phyloP scores from a whole-genome alignment of 2,329 filamentous ascomycete genomes.

The Clonostachys rhizophaga region DNA sequence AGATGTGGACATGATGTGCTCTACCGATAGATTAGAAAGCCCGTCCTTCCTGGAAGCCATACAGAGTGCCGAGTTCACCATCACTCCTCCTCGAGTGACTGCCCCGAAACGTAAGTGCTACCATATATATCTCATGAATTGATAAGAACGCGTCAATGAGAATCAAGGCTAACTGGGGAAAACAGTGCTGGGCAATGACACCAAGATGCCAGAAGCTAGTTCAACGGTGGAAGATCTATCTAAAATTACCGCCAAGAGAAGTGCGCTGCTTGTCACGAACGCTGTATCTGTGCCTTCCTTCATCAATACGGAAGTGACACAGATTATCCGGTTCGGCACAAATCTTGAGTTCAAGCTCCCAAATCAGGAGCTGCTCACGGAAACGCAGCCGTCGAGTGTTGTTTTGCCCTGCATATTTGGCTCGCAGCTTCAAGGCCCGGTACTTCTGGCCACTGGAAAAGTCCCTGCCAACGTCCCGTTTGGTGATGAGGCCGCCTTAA shows the following conservation, averaged over 20 bases:
- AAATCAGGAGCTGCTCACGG: neutral
- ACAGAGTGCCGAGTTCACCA: constrained; percentile 4
- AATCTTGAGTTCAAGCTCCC: neutral
- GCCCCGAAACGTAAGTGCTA: no score
- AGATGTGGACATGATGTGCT: constrained; percentile 2
- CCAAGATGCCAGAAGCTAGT: no score
- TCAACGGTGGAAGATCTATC: no score
- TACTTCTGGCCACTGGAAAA: constrained; percentile 7
- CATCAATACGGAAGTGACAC: neutral
- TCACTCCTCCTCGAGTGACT: neutral
- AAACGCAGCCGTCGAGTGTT: constrained; percentile 2
- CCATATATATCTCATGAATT: no score
- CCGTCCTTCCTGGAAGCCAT: constrained; percentile 6
- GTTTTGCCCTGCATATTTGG: constrained; percentile 10
- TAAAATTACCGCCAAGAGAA: neutral
- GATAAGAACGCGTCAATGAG: no score
- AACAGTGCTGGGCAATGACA: no score
- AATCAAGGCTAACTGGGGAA: no score
- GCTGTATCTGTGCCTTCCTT: neutral
- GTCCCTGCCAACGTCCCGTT: constrained; percentile 3
- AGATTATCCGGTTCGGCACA: neutral
- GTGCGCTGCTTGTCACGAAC: neutral
- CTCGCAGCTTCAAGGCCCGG: constrained; percentile 6
- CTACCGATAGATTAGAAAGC: neutral
- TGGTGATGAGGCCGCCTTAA: neutral